phyloP scores from a whole-genome alignment of 306 rosid genomes.

The Pyrus communis region DNA sequence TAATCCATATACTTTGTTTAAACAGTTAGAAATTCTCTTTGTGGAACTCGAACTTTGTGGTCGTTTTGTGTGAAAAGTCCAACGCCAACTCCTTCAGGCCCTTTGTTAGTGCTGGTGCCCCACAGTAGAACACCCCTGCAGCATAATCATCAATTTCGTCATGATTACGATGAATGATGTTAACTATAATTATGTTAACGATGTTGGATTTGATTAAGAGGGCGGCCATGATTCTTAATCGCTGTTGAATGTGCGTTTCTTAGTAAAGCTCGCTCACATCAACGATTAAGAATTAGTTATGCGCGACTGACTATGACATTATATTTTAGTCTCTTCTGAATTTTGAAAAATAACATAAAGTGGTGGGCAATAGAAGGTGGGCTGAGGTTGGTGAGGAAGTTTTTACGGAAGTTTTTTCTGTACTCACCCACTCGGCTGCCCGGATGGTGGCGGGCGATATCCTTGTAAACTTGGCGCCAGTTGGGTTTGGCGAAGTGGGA shows the following conservation, averaged over 20 bases:
- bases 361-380: neutral
- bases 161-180: neutral
- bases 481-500: slow-evolving; percentile 56
- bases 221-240: neutral
- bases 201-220: neutral
- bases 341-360: neutral
- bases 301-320: neutral
- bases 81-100: slow-evolving; percentile 34
- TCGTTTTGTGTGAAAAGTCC: slow-evolving; percentile 42
- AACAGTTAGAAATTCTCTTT: slow-evolving; percentile 39
- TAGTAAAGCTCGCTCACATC: neutral
- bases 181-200: neutral
- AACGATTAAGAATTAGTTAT: neutral
- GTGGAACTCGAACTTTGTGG: slow-evolving; percentile 49
- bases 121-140: slow-evolving; percentile 54
- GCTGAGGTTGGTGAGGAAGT: neutral
- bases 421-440: slow-evolving; percentile 31
- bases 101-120: slow-evolving; percentile 42
- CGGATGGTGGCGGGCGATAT: slow-evolving; percentile 44
- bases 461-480: slow-evolving; percentile 50
- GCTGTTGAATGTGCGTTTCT: neutral
- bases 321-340: neutral
- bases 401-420: no score
- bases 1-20: neutral
- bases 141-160: neutral